Evolutionary conservation across 305 asterid species (phyloP).

Genomic region (Fraxinus floribunda): DNA sequence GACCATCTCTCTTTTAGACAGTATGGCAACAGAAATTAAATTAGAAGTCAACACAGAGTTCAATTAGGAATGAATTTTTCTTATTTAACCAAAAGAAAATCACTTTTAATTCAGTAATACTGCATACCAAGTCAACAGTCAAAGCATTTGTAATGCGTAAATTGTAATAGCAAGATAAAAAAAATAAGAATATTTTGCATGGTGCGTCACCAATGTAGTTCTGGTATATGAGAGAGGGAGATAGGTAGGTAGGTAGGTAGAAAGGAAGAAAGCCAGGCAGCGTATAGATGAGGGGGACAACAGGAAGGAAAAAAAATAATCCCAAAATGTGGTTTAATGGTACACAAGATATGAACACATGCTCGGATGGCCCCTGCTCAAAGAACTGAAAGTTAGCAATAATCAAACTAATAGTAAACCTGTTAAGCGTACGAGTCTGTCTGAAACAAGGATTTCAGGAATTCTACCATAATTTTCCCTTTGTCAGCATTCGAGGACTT

Average conservation of each 20-base stretch:
- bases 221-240: background rate
- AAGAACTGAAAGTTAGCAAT: background rate
- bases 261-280: background rate
- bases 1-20: conserved; percentile 87
- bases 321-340: background rate
- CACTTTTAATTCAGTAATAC: background rate
- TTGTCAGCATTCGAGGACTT: background rate
- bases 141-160: background rate
- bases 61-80: background rate
- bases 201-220: background rate
- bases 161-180: background rate
- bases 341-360: background rate
- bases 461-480: background rate
- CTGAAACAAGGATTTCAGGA: background rate
- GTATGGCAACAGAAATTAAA: conserved; percentile 24
- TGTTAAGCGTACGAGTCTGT: background rate
- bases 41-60: background rate
- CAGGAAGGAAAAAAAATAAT: background rate
- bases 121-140: background rate
- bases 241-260: background rate
- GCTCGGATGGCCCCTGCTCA: background rate
- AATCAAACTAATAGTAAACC: background rate
- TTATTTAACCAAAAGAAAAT: background rate
- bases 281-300: background rate
- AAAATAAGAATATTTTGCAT: background rate